Base-by-base conservation (phyloP, 768 basidiomycete genomes). In the Leccinum uliginosum region DNA sequence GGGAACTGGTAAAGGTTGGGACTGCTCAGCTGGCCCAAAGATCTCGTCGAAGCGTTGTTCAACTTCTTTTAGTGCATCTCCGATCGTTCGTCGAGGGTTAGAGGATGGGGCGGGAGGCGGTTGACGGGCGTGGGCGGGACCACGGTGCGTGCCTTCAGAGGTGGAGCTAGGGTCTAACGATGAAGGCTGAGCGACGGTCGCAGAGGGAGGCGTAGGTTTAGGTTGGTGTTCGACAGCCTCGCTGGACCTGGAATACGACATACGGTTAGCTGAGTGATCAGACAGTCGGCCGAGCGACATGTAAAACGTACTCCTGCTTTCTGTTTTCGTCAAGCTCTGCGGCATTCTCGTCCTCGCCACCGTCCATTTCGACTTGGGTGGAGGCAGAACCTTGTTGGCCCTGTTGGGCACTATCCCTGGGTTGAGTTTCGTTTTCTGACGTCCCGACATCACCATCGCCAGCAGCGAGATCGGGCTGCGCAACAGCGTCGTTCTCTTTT, bases 41-140 rank as follows among this genome's bases (percentile, higher is more conserved):
- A 98, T 96, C 57, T 92, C 88, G 56, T 94, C 84, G 61, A 93
- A 83, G n/a, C 87, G 84, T 58, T 88, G 83, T 50, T 81, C 84
- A 53, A 95, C 87, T 63, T 95, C 88, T 61, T 87, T 83, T 51
- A 91, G 70, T 0, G 89, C 81, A 65, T 97, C 93, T 29, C 93
- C 93, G 3, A 94, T 83, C 60, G 83, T 89, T 50, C 93, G 90
- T 35, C 85, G 72, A 4, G 86, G 84, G 62, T 89, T 85, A 30
- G 72, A 69, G 30, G 70, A 54, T 9, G 71, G 63, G 4, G 35
- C 52, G 53, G 74, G 74, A 27, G 65, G 68, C 24, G 79, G 75
- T 6, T 73, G 74, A 47, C 73, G 75, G 15, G 78, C 71, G 21
- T 74, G 61, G 9, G 71, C 71, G 17, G 72, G 72, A 12, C 82